phyloP scores from a whole-genome alignment of 2,329 filamentous ascomycete species.

The Fusarium denticulatum region DNA sequence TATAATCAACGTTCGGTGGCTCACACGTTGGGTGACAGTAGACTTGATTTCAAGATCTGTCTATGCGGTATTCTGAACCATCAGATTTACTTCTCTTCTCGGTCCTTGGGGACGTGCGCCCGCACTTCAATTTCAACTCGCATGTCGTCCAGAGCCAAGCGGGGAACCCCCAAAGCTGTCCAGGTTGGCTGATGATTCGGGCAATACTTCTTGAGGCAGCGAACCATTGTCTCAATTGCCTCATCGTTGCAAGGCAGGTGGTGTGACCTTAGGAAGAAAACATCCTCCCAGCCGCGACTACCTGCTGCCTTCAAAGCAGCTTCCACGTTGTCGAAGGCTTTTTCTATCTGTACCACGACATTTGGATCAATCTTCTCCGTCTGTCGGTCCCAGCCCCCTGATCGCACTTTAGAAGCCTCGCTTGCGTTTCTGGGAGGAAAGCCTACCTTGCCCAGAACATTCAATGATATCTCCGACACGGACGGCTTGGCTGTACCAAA shows the following conservation, averaged over 20 bases:
- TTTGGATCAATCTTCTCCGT: neutral
- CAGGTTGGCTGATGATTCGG: neutral
- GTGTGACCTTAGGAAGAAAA: neutral
- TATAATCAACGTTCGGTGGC: too few species aligned
- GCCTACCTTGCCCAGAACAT: neutral
- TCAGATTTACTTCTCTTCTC: neutral
- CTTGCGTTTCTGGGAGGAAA: accelerated
- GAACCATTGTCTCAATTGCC: neutral
- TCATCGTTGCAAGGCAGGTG: neutral
- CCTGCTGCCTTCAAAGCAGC: neutral
- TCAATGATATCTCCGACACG: neutral
- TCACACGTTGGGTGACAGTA: too few species aligned
- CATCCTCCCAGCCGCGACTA: neutral
- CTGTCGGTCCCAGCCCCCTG: neutral
- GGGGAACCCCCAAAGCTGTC: neutral
- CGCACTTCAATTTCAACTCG: neutral
- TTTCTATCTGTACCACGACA: neutral
- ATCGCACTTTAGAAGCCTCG: accelerated
- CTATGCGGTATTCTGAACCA: accelerated
- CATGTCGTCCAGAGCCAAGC: neutral
- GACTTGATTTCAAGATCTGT: accelerated
- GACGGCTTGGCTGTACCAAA: neutral
- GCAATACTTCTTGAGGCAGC: neutral
- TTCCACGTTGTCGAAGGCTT: neutral
- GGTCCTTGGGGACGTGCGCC: neutral